Percentiles rank a stretch among this genome's conserved stretches.
Conservation (phyloP, 169 alveolate genomes). For the Cryptosporidium sp. region DNA sequence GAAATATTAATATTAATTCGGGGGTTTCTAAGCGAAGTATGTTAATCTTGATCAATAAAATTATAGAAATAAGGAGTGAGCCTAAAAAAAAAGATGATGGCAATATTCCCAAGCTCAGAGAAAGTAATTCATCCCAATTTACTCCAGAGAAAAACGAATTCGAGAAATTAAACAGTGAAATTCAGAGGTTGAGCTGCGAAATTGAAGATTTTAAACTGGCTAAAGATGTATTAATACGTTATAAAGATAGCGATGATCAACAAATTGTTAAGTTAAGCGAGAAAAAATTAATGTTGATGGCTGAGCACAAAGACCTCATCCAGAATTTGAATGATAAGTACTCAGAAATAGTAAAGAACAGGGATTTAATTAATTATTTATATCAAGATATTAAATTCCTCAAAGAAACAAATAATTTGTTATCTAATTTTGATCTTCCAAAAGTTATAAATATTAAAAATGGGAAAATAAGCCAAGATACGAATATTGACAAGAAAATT, state of each 20-base stretch:
- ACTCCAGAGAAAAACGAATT: not conserved
- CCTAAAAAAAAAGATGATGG: not conserved
- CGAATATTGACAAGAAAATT: not conserved
- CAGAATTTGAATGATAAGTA: not conserved
- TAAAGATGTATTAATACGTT: not conserved
- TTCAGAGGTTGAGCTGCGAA: not conserved
- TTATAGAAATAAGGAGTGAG: not conserved
- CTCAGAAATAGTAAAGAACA: not conserved
- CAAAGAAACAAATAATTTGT: constrained; percentile 35
- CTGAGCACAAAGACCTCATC: constrained; percentile 35
- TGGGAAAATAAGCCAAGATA: not conserved
- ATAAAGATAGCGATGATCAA: constrained; percentile 6
- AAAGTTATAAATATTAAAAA: not conserved
- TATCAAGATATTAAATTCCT: constrained; percentile 43
- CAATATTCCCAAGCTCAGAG: not conserved
- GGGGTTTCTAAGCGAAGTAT: constrained; percentile 14
- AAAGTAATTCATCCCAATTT: not conserved
- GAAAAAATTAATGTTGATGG: constrained; percentile 30
- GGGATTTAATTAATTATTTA: constrained; percentile 13
- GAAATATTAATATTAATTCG: not conserved
- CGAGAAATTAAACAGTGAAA: constrained; percentile 7
- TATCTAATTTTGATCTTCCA: not conserved
- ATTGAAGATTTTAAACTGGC: constrained; percentile 5
- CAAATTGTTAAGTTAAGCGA: constrained; percentile 8
- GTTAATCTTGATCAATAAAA: not conserved